These are phyloP conservation scores for Vigna trinervia DNA, from an alignment of 306 rosid species.

Conservation along the genomic window DNA sequence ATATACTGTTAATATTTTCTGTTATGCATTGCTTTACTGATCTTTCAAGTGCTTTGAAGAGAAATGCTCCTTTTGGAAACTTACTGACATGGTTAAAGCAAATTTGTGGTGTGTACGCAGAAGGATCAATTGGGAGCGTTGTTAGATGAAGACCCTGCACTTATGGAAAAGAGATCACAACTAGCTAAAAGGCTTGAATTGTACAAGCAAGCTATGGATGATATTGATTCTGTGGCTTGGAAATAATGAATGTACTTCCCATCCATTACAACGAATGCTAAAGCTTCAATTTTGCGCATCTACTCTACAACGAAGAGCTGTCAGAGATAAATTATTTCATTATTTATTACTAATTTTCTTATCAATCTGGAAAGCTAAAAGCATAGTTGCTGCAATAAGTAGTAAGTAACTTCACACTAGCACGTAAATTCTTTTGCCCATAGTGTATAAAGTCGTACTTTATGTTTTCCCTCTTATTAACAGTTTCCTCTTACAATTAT, in stretches of 20 bases:
- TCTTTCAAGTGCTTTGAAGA: not conserved
- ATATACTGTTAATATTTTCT: not conserved
- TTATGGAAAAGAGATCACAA: conserved; percentile 46
- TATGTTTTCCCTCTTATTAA: not conserved
- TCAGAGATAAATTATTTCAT: conserved; percentile 8
- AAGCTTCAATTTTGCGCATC: conserved; percentile 20
- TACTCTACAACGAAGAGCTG: not conserved
- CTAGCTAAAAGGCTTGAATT: conserved; percentile 46
- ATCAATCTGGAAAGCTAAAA: not conserved
- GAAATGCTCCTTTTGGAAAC: not conserved
- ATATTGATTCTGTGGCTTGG: conserved; percentile 45
- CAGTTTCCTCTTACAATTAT: not conserved
- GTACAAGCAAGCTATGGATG: conserved; percentile 50
- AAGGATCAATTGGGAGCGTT: conserved; percentile 41
- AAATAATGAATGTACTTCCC: conserved; percentile 11
- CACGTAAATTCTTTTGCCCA: not conserved
- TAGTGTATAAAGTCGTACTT: not conserved
- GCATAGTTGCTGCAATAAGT: not conserved
- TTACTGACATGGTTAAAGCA: not conserved
- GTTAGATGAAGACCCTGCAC: conserved; percentile 47
- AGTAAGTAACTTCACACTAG: not conserved
- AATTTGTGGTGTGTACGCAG: conserved; percentile 34
- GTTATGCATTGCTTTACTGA: too few relatives aligned
- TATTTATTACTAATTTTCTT: not conserved
- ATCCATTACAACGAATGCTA: not conserved